Conservation (phyloP, 768 basidiomycete species). For the Rhodotorula toruloides region DNA sequence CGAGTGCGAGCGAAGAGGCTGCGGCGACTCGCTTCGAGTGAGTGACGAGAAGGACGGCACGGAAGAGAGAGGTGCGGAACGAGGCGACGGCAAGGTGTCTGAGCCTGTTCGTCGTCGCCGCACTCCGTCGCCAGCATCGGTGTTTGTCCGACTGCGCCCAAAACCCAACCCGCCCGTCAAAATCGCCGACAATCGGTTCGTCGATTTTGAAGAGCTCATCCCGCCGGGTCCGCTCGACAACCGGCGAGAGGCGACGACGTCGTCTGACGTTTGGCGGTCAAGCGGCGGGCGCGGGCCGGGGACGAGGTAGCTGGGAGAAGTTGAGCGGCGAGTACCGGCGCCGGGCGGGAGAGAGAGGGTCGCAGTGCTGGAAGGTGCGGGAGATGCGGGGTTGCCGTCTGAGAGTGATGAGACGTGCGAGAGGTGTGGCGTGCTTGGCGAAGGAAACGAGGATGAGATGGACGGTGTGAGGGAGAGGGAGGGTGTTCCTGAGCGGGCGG, state of each 20-base stretch:
- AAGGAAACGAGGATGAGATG: too few relatives aligned
- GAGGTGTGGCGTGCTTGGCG: background rate
- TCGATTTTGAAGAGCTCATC: too few relatives aligned
- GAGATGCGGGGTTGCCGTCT: background rate
- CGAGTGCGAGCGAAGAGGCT: background rate
- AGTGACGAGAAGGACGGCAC: background rate
- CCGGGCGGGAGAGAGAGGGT: too few relatives aligned
- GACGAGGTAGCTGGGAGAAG: too few relatives aligned
- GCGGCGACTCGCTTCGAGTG: background rate
- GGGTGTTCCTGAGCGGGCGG: background rate
- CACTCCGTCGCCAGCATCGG: slow-evolving; percentile 2
- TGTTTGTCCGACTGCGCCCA: slow-evolving; percentile 14
- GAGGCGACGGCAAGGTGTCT: background rate
- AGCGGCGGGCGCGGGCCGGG: too few relatives aligned
- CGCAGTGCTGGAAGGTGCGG: too few relatives aligned
- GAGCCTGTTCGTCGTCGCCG: slow-evolving; percentile 15
- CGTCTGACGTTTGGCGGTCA: background rate
- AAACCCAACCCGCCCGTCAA: slow-evolving; percentile 21
- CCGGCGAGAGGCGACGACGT: background rate
- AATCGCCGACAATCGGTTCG: slow-evolving; percentile 16
- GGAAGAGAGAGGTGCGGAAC: background rate
- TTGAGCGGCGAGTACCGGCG: too few relatives aligned
- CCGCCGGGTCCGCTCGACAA: too few relatives aligned
- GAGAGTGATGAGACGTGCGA: background rate
- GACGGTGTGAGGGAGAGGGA: background rate